Evolutionary conservation across 495 filamentous ascomycete species (phyloP).

Genomic region (Hyaloscypha bicolor): DNA sequence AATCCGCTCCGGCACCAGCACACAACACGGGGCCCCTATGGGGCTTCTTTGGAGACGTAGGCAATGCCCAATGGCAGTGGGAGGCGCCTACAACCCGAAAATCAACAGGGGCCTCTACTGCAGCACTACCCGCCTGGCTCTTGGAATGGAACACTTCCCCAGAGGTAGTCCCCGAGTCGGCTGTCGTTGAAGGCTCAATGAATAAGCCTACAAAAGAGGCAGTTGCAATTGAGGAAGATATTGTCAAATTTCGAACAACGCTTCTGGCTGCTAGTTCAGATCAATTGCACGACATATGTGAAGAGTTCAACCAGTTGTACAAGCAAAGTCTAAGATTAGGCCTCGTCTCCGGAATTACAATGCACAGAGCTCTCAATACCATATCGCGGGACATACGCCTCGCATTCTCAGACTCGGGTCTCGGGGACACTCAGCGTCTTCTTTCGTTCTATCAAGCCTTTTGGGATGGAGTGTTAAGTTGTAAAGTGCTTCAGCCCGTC

Average conservation of each 20-base stretch:
- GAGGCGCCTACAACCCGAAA: slow-evolving; percentile 41
- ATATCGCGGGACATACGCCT: slow-evolving; percentile 10
- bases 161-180: not conserved
- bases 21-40: slow-evolving; percentile 6
- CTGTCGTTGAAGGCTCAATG: not conserved
- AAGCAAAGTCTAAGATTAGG: slow-evolving; percentile 26
- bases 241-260: slow-evolving; percentile 9
- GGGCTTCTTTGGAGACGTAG: slow-evolving; percentile 33
- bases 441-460: slow-evolving; percentile 19
- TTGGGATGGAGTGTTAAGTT: slow-evolving; percentile 24
- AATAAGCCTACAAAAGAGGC: not conserved
- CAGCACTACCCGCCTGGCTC: slow-evolving; percentile 19
- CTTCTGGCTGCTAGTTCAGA: not conserved
- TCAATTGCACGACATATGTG: slow-evolving; percentile 1
- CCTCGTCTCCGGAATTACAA: slow-evolving; percentile 12
- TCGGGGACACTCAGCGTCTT: not conserved
- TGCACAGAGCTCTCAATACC: slow-evolving; percentile 3
- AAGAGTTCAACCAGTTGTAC: slow-evolving; percentile 17
- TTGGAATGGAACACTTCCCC: slow-evolving; percentile 12
- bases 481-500: slow-evolving; percentile 19
- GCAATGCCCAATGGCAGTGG: slow-evolving; percentile 50
- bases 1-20: slow-evolving; percentile 34
- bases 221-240: slow-evolving; percentile 7
- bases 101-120: not conserved
- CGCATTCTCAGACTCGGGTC: not conserved